Evolutionary conservation across 179 eudicot species (phyloP), one percentile per base, ranked within the genome.

Genomic region (Silene noctiflora): DNA sequence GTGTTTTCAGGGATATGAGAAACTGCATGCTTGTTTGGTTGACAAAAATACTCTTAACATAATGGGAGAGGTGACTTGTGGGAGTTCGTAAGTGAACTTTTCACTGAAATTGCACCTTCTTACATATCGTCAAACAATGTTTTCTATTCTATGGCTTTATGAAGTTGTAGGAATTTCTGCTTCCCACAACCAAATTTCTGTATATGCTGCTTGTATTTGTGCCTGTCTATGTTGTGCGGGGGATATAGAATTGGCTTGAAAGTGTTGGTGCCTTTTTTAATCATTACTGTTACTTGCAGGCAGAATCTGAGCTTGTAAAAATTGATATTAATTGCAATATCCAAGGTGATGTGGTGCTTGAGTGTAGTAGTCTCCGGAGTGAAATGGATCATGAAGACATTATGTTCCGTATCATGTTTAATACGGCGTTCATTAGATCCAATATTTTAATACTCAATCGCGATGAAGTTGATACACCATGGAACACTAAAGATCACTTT

Each of bases 301-400:
- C 78, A 71, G 98, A 93, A 80, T 81, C 88, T 65, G 94, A 85
- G 86, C 83, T 93, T 65, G 89, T 86, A 56, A 91, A 91, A 84
- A 88, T 93, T 81, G 97, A 93, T 74, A 83, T 93, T 82, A 84
- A 89, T 62, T 93, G 98, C 86, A 77, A 83, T 74, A 80, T 91
- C 71, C 96, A 86, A 91, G 98, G 98, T n/a, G 98, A 93, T 83
- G 85, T 91, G 78, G 93, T 93, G 59, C 83, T 93, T 14, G 97
- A 93, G 84, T 93, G 98, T 86, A 77, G 84, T 70, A 84, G 86
- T 85, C 83, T 93, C 71, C 80, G 80, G 63, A 88, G 88, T 80
- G 91, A 88, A 78, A 67, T 81, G 88, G 91, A 86, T 69, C 85
- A 84, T 44, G 98, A 93, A 86, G 84, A 82, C 76, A 86, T 90